Percentiles rank a stretch among this genome's conserved stretches.
Conservation (phyloP, 352 stramenopile species). For the Phytopythium boreale region DNA sequence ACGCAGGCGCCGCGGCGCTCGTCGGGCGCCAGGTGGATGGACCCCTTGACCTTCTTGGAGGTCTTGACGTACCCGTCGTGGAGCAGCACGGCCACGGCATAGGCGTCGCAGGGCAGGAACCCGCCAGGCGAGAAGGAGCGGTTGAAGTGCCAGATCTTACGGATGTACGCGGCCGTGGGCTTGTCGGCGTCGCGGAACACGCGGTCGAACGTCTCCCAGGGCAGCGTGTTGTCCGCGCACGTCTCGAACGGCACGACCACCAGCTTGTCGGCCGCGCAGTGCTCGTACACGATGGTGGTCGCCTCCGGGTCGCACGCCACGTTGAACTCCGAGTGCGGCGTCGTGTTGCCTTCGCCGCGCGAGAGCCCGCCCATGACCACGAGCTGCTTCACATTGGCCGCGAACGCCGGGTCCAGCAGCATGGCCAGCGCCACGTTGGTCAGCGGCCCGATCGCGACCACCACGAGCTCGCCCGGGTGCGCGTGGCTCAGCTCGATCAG, state of each 20-base stretch:
- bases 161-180: conserved; percentile 44
- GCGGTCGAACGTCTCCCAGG: conserved; percentile 67
- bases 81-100: conserved; percentile 65
- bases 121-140: conserved; percentile 36
- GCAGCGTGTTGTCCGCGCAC: conserved; percentile 41
- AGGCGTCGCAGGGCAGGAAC: conserved; percentile 75
- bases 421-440: conserved; percentile 80
- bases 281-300: conserved; percentile 66
- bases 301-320: conserved; percentile 79
- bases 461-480: conserved; percentile 63
- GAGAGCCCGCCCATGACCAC: conserved; percentile 76
- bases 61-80: conserved; percentile 52
- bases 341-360: conserved; percentile 68
- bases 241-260: conserved; percentile 74
- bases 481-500: conserved; percentile 57
- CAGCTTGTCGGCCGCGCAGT: conserved; percentile 59
- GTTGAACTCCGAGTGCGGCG: conserved; percentile 74
- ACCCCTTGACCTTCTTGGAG: conserved; percentile 33
- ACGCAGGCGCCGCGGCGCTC: conserved; percentile 48
- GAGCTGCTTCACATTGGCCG: conserved; percentile 55
- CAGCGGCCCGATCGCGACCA: conserved; percentile 70
- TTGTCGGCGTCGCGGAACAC: conserved; percentile 48
- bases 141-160: conserved; percentile 60
- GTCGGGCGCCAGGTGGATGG: conserved; percentile 53
- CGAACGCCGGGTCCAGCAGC: conserved; percentile 66